phyloP scores from a whole-genome alignment of 805 yeast species.

The Candida ipomoeae region DNA sequence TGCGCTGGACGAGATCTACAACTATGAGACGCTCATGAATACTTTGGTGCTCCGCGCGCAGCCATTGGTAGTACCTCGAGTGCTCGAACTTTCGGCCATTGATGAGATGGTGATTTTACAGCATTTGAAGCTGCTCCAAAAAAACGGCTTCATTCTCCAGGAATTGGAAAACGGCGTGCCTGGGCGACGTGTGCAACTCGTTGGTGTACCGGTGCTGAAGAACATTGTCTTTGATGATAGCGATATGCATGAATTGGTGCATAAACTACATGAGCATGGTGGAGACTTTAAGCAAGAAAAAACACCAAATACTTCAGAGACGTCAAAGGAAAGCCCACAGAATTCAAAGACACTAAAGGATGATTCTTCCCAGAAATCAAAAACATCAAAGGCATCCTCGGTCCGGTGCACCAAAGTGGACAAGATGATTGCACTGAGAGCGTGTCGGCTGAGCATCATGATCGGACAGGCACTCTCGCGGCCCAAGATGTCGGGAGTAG shows the following conservation, averaged over 20 bases:
- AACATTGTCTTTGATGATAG: slow-evolving; percentile 58
- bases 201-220: slow-evolving; percentile 71
- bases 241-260: slow-evolving; percentile 76
- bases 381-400: neutral
- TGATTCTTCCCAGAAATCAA: too few relatives aligned
- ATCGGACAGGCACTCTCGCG: slow-evolving; percentile 68
- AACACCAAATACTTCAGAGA: neutral
- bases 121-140: slow-evolving; percentile 50
- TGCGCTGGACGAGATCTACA: slow-evolving; percentile 94
- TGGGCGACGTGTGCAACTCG: slow-evolving; percentile 52
- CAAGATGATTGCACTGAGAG: slow-evolving; percentile 87
- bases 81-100: slow-evolving; percentile 66
- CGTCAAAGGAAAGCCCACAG: too few relatives aligned
- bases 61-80: slow-evolving; percentile 54
- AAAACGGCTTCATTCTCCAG: slow-evolving; percentile 67
- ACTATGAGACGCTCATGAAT: slow-evolving; percentile 68
- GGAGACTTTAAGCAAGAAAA: neutral
- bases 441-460: slow-evolving; percentile 93
- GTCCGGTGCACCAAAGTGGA: slow-evolving; percentile 70
- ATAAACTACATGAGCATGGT: slow-evolving; percentile 52
- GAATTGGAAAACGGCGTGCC: slow-evolving; percentile 49
- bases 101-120: slow-evolving; percentile 75
- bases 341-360: too few relatives aligned
- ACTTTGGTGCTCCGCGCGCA: slow-evolving; percentile 54
- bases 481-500: slow-evolving; percentile 63